These are phyloP conservation scores for Fusarium chuoi DNA, from an alignment of 2,329 filamentous ascomycete species.

Conservation along the genomic window DNA sequence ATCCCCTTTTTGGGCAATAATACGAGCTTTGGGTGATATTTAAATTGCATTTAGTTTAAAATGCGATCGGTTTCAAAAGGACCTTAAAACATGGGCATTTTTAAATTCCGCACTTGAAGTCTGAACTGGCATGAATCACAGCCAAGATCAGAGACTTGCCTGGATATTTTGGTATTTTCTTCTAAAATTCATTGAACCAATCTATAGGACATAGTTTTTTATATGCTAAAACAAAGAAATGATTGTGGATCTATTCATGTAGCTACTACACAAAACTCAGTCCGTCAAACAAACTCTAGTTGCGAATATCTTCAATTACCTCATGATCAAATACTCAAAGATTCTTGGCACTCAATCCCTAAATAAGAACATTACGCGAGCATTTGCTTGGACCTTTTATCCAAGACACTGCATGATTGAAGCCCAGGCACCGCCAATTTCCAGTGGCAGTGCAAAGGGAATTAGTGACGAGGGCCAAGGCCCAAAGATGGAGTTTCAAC, in stretches of 20 bases:
- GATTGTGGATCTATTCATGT: background rate
- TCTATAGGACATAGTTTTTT: accelerated
- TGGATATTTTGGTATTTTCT: background rate
- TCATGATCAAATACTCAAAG: background rate
- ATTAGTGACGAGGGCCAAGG: conserved; percentile 5
- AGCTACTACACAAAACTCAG: background rate
- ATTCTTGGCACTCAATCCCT: background rate
- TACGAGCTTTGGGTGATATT: background rate
- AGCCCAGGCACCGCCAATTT: background rate
- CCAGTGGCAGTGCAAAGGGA: conserved; percentile 6
- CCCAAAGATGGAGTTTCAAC: background rate
- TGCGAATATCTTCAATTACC: background rate
- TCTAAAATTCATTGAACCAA: accelerated
- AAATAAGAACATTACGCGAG: background rate
- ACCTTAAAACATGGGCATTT: background rate
- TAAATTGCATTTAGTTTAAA: background rate
- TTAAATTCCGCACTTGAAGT: background rate
- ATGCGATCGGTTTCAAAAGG: background rate
- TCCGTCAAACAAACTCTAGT: background rate
- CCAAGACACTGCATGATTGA: background rate
- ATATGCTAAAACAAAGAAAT: background rate
- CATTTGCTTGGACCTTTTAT: background rate
- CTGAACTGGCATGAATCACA: background rate
- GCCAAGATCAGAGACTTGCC: background rate
- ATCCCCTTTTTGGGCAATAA: background rate